phyloP scores from a whole-genome alignment of 345 rosid species.

The Bretschneidera sinensis region DNA sequence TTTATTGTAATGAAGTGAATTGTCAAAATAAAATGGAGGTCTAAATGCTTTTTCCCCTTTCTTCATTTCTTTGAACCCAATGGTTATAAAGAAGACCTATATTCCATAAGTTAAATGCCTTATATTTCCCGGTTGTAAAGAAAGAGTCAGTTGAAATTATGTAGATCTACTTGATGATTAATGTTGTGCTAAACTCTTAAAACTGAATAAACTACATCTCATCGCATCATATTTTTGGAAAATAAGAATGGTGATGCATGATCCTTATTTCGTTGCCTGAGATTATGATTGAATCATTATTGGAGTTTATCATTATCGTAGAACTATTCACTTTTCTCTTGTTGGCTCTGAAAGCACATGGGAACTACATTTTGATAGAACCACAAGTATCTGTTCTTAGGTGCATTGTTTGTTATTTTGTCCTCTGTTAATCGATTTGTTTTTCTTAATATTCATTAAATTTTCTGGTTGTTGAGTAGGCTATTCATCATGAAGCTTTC shows the following conservation, averaged over 20 bases:
- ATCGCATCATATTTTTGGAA: not conserved
- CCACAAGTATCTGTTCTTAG: not conserved
- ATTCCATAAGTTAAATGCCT: not conserved
- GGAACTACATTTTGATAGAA: not conserved
- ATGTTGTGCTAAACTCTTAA: no score
- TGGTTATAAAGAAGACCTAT: not conserved
- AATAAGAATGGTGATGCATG: not conserved
- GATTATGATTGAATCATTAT: not conserved
- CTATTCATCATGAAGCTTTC: conserved; percentile 99
- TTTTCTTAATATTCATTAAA: not conserved
- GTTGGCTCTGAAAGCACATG: not conserved
- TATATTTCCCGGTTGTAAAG: not conserved
- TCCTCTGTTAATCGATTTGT: not conserved
- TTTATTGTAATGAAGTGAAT: no score
- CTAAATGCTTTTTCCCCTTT: no score
- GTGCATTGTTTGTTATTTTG: not conserved
- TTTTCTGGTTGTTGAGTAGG: conserved; percentile 41
- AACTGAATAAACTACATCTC: no score
- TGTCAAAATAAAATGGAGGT: no score
- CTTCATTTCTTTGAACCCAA: not conserved
- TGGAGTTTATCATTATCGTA: not conserved
- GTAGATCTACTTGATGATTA: no score
- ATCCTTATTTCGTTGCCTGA: not conserved
- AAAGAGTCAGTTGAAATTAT: not conserved
- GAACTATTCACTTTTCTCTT: no score